phyloP scores from a whole-genome alignment of 208 protist genomes.

The Trichomonas vaginalis region DNA sequence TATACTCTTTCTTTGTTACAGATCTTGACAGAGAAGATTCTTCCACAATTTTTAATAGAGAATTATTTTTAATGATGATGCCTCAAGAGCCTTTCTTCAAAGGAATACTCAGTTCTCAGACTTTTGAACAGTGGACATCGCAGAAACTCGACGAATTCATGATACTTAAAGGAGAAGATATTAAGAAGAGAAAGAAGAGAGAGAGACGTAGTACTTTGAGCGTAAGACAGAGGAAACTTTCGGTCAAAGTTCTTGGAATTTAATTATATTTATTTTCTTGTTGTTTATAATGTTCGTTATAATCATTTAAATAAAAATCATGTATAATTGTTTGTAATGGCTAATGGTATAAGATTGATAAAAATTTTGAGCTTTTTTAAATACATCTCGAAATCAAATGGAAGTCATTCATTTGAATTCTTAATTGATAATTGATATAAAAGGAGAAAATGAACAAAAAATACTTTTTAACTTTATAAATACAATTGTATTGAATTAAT shows the following conservation, averaged over 20 bases:
- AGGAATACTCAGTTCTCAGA: background rate
- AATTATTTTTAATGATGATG: background rate
- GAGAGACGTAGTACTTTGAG: background rate
- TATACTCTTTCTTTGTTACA: background rate
- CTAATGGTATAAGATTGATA: no score
- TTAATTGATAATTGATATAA: no score
- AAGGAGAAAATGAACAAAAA: no score
- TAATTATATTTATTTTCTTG: background rate
- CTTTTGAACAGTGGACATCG: background rate
- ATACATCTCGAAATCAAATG: no score
- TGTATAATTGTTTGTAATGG: no score
- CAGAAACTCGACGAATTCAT: background rate
- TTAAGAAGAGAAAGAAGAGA: background rate
- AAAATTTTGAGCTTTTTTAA: no score
- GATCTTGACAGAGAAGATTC: background rate
- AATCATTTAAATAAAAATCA: no score
- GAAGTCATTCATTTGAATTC: no score
- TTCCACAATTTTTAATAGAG: background rate
- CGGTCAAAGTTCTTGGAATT: background rate
- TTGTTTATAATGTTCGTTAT: no score
- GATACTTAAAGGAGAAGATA: background rate
- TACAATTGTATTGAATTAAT: no score
- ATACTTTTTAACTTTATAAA: no score
- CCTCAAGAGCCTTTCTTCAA: background rate
- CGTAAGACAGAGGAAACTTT: background rate